Evolutionary conservation across 768 basidiomycete species (phyloP).

Genomic region (Saitozyma sp.): DNA sequence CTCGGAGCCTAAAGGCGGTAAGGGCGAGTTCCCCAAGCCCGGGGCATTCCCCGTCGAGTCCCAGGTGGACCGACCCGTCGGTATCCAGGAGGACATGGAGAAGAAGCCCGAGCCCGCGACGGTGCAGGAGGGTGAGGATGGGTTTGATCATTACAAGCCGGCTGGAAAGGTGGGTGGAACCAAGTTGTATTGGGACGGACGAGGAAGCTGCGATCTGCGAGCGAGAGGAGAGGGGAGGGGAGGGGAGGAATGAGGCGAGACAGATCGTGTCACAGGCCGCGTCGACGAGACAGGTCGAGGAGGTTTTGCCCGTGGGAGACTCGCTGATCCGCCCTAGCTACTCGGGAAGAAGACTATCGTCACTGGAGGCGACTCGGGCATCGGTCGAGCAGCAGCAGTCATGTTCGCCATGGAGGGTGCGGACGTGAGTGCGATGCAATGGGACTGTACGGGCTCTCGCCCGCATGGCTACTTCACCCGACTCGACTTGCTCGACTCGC

Average conservation of each 20-base stretch:
- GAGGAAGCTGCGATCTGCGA: neutral
- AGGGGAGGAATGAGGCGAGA: neutral
- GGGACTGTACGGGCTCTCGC: conserved; percentile 10
- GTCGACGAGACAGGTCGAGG: neutral
- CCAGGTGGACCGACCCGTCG: conserved; percentile 43
- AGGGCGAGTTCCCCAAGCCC: conserved; percentile 42
- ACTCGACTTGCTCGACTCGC: too few species aligned
- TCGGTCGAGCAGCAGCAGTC: conserved; percentile 57
- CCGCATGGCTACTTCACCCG: too few species aligned
- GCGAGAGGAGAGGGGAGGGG: neutral
- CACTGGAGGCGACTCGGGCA: conserved; percentile 61
- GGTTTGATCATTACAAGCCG: conserved; percentile 49
- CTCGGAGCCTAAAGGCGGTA: too few species aligned
- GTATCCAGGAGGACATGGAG: conserved; percentile 50
- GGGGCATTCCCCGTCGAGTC: conserved; percentile 44
- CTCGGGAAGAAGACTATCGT: conserved; percentile 58
- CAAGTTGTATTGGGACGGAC: neutral
- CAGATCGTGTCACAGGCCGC: neutral
- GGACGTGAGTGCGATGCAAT: conserved; percentile 32
- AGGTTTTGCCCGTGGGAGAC: neutral
- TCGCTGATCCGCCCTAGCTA: conserved; percentile 43
- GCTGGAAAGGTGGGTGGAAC: conserved; percentile 40
- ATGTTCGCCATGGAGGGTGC: conserved; percentile 55
- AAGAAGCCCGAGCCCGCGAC: conserved; percentile 43
- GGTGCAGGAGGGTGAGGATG: conserved; percentile 48